Evolutionary conservation across 2,329 filamentous ascomycete genomes (phyloP).

Genomic region (Sphaerulina populicola): DNA sequence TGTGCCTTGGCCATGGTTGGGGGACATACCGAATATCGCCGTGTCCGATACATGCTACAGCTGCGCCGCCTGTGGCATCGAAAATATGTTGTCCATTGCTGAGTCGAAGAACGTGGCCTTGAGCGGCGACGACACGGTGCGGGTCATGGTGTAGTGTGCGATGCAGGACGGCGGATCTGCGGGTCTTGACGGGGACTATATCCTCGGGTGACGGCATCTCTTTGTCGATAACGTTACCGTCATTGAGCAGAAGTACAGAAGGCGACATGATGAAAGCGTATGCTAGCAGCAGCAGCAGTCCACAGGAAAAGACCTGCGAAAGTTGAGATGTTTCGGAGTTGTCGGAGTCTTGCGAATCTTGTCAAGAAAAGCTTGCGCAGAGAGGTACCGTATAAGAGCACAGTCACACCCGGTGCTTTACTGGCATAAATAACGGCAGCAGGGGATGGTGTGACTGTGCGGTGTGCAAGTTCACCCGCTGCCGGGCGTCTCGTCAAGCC

Average conservation of each 20-base stretch:
- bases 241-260: constrained; percentile 19
- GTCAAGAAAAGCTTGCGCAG: background rate
- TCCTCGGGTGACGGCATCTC: background rate
- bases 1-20: background rate
- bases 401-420: background rate
- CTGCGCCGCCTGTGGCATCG: constrained; percentile 66
- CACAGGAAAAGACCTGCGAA: background rate
- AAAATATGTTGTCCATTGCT: constrained; percentile 54
- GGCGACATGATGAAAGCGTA: constrained; percentile 14
- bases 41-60: constrained; percentile 64
- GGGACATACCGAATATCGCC: constrained; percentile 44
- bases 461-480: constrained; percentile 3
- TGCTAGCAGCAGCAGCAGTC: background rate
- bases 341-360: background rate
- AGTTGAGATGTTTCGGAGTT: background rate
- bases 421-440: background rate
- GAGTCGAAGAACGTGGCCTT: constrained; percentile 47
- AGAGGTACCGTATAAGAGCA: background rate
- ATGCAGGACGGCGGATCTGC: constrained; percentile 40
- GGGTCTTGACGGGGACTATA: constrained; percentile 1
- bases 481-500: constrained; percentile 7
- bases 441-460: constrained; percentile 2
- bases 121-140: constrained; percentile 42
- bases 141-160: constrained; percentile 43
- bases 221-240: constrained; percentile 18